Conservation (phyloP, 139 green algal genomes). For the Closterium sp. region DNA sequence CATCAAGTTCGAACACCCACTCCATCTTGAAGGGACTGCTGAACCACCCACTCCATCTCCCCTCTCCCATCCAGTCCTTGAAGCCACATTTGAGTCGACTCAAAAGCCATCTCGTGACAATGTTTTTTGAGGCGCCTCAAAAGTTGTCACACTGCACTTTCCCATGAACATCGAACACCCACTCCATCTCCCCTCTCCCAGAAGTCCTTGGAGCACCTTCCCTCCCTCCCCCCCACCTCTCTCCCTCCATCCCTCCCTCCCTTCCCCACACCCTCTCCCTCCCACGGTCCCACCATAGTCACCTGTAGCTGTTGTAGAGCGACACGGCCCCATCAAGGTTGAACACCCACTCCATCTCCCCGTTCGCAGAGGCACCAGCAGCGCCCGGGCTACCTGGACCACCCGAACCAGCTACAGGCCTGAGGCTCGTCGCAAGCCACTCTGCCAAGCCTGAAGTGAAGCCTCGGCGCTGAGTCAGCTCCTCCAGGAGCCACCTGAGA, state of each 20-base stretch:
- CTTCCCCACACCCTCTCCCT: too few species aligned
- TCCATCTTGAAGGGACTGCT: too few species aligned
- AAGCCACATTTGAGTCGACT: too few species aligned
- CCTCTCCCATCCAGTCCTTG: too few species aligned
- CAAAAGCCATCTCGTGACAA: too few species aligned
- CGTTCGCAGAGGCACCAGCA: neutral
- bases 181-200: neutral
- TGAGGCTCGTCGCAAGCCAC: slow-evolving; percentile 79
- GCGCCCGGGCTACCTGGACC: neutral
- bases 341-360: neutral
- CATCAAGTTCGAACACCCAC: neutral
- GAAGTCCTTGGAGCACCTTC: neutral
- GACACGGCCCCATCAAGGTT: neutral
- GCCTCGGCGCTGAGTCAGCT: slow-evolving; percentile 35
- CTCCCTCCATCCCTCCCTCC: too few species aligned
- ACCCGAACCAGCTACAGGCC: neutral
- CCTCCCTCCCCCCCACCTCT: neutral
- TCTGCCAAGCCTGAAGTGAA: slow-evolving; percentile 63
- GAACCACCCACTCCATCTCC: too few species aligned
- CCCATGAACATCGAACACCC: neutral
- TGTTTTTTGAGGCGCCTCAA: too few species aligned
- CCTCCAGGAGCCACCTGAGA: slow-evolving; percentile 24
- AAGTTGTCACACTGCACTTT: too few species aligned
- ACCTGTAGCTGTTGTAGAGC: slow-evolving; percentile 14
- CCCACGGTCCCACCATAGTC: neutral